phyloP scores from a whole-genome alignment of 495 filamentous ascomycete genomes.

The Wilcoxina mikolae region DNA sequence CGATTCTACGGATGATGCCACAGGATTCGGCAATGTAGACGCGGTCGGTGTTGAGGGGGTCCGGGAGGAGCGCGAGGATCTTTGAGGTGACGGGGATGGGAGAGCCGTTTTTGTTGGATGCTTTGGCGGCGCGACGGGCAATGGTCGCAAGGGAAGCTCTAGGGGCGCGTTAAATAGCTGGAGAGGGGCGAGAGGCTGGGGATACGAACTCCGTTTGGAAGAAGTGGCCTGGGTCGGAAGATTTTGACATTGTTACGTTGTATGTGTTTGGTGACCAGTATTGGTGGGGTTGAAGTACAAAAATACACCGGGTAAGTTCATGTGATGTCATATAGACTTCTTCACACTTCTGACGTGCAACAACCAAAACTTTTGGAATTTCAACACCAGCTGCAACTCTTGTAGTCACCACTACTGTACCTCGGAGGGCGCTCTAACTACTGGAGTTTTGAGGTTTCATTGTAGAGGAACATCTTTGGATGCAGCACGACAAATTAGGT shows the following conservation, averaged over 20 bases:
- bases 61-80: conserved; percentile 58
- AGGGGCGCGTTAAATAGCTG: conserved; percentile 34
- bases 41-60: conserved; percentile 44
- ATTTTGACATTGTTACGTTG: conserved; percentile 42
- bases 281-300: no score
- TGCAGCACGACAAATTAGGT: no score
- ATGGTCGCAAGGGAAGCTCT: conserved; percentile 58
- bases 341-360: no score
- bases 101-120: conserved; percentile 65
- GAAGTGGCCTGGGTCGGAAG: conserved; percentile 57
- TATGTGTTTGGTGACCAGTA: neutral
- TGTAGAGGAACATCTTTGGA: no score
- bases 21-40: conserved; percentile 73
- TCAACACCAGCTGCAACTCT: no score
- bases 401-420: no score
- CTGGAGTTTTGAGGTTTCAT: no score
- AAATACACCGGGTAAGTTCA: no score
- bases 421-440: no score
- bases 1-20: conserved; percentile 56
- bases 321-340: no score
- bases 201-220: conserved; percentile 64
- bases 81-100: conserved; percentile 74
- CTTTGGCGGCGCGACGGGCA: conserved; percentile 60
- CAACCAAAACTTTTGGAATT: no score
- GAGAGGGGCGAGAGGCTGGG: conserved; percentile 27